These are phyloP conservation scores for Trametes coccinea DNA, from an alignment of 768 basidiomycete species.

Conservation along the genomic window DNA sequence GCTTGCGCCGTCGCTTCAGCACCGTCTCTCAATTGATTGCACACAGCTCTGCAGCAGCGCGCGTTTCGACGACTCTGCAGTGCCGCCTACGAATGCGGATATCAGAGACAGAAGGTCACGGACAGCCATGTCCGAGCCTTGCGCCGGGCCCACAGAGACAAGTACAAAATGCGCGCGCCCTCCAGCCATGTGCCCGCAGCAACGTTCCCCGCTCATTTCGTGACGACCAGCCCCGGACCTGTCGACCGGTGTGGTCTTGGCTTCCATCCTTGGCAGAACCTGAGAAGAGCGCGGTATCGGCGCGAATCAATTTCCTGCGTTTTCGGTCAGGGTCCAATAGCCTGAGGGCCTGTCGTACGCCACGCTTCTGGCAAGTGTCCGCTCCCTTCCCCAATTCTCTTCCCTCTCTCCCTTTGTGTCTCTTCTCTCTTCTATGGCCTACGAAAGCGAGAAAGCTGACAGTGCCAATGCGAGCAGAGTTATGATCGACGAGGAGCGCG, in stretches of 20 bases:
- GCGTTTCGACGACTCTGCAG: no score
- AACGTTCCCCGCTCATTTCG: no score
- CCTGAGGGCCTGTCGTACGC: background rate
- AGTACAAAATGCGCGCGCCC: no score
- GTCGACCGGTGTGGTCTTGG: background rate
- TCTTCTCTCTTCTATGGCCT: background rate
- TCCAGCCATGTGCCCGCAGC: no score
- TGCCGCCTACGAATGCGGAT: no score
- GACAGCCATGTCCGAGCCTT: no score
- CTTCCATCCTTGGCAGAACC: background rate
- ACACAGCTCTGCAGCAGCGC: no score
- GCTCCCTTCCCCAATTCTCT: background rate
- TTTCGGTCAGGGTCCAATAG: background rate
- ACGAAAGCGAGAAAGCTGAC: slow-evolving; percentile 9
- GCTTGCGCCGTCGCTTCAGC: no score
- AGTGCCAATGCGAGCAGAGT: slow-evolving; percentile 7
- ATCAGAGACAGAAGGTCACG: no score
- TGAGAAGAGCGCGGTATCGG: background rate
- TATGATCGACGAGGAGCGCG: slow-evolving; percentile 20
- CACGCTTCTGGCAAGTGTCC: slow-evolving; percentile 14
- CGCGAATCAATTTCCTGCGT: slow-evolving; percentile 2
- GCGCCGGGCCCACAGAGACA: no score
- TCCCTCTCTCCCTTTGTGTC: background rate
- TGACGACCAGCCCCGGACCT: background rate
- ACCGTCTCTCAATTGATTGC: no score